A percentile compares a stretch with the other conserved stretches of the same genome.
phyloP scores from a whole-genome alignment of 768 basidiomycete genomes.

The Lanmaoa rubissima region DNA sequence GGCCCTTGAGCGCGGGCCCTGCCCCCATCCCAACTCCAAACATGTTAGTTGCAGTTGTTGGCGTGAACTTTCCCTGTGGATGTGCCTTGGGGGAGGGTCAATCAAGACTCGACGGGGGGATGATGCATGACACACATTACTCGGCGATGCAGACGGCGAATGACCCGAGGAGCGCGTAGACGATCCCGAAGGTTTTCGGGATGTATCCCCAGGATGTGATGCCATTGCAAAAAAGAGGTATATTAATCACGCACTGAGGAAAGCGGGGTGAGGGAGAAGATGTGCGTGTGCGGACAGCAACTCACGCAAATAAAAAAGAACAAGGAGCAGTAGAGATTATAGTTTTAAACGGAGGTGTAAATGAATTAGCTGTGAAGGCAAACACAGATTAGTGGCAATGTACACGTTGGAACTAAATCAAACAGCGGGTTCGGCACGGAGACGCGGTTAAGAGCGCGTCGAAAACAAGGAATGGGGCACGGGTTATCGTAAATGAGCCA shows the following conservation, averaged over 20 bases:
- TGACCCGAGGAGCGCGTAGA: constrained; percentile 63
- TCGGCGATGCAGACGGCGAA: constrained; percentile 61
- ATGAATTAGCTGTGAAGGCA: constrained; percentile 36
- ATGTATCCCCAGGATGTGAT: constrained; percentile 41
- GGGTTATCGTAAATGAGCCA: constrained; percentile 33
- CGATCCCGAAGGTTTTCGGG: constrained; percentile 68
- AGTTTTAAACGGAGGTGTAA: constrained; percentile 32
- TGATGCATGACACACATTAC: constrained; percentile 44
- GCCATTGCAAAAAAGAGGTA: constrained; percentile 28
- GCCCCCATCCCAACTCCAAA: constrained; percentile 52
- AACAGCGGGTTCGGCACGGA: constrained; percentile 29
- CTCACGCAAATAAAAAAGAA: constrained; percentile 32
- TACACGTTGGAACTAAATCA: constrained; percentile 22
- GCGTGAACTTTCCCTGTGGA: constrained; percentile 46
- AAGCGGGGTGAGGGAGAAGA: constrained; percentile 18
- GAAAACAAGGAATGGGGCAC: constrained; percentile 18
- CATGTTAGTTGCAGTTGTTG: constrained; percentile 44
- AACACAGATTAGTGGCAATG: constrained; percentile 23
- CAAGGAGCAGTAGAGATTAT: constrained; percentile 31
- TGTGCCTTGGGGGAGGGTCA: constrained; percentile 32
- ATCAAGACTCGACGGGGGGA: background rate
- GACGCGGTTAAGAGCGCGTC: constrained; percentile 32
- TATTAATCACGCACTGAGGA: constrained; percentile 31
- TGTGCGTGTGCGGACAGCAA: constrained; percentile 7
- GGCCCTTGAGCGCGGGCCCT: constrained; percentile 46